These are phyloP conservation scores for Luzula sylvatica DNA, from an alignment of 176 grass and related monocot species.

Conservation along the genomic window DNA sequence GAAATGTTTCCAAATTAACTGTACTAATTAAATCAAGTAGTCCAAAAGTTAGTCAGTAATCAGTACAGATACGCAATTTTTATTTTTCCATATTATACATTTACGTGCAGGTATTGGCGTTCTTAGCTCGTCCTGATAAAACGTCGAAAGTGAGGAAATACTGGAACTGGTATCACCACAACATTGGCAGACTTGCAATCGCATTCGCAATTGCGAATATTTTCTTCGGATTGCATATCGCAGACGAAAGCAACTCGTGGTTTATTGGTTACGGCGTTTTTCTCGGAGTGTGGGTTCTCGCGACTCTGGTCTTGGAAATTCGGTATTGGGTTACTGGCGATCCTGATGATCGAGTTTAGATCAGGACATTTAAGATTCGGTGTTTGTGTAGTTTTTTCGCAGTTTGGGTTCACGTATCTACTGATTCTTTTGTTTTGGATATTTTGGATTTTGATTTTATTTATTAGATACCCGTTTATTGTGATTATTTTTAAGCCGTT, in stretches of 20 bases:
- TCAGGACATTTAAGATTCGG: not conserved
- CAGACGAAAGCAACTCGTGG: conserved; percentile 42
- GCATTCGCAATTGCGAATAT: conserved; percentile 46
- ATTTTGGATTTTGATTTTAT: not conserved
- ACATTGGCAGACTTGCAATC: conserved; percentile 46
- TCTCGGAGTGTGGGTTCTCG: conserved; percentile 50
- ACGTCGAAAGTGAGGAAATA: conserved; percentile 64
- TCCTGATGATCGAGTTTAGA: conserved; percentile 32
- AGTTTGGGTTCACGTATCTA: not conserved
- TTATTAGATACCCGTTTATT: not conserved
- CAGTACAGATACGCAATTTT: too few species aligned
- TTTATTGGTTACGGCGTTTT: conserved; percentile 59
- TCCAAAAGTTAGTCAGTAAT: too few species aligned
- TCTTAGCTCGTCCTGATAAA: conserved; percentile 64
- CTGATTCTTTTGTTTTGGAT: not conserved
- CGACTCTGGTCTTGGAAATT: conserved; percentile 44
- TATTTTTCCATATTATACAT: not conserved
- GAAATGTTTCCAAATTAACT: too few species aligned
- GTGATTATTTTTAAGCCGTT: not conserved
- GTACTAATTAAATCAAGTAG: too few species aligned
- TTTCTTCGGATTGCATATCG: conserved; percentile 65
- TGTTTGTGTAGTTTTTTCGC: not conserved
- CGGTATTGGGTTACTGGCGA: conserved; percentile 32
- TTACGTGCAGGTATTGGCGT: conserved; percentile 37
- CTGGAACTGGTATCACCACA: conserved; percentile 98